These are phyloP conservation scores for Chiua virens DNA, from an alignment of 768 basidiomycete species.

Conservation along the genomic window DNA sequence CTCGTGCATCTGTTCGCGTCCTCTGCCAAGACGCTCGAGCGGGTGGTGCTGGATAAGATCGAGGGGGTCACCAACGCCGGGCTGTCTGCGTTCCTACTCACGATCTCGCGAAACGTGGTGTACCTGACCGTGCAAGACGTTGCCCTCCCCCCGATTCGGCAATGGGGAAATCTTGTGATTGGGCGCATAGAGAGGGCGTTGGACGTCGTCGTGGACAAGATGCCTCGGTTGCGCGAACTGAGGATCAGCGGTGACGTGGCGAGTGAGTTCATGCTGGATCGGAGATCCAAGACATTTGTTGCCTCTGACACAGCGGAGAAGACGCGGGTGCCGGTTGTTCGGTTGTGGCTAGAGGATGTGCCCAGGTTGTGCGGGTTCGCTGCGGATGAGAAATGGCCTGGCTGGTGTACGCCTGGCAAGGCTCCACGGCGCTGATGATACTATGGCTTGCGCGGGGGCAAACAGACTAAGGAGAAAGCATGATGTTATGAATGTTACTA, in stretches of 20 bases:
- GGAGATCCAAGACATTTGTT: slow-evolving; percentile 19
- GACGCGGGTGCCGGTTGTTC: slow-evolving; percentile 11
- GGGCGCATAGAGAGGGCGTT: slow-evolving; percentile 20
- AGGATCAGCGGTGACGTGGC: slow-evolving; percentile 23
- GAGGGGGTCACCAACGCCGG: slow-evolving; percentile 21
- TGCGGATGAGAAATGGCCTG: slow-evolving; percentile 22
- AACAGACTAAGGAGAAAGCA: too few relatives aligned
- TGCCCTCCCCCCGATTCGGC: slow-evolving; percentile 16
- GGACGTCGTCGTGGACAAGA: slow-evolving; percentile 18
- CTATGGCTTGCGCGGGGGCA: neutral
- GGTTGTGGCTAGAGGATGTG: slow-evolving; percentile 20
- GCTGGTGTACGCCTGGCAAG: slow-evolving; percentile 18
- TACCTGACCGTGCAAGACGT: slow-evolving; percentile 18
- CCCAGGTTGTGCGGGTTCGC: slow-evolving; percentile 21
- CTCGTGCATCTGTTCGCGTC: slow-evolving; percentile 14
- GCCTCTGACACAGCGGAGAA: neutral
- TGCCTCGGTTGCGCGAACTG: slow-evolving; percentile 15
- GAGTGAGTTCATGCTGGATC: slow-evolving; percentile 24
- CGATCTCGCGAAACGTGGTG: slow-evolving; percentile 9
- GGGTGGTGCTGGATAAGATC: slow-evolving; percentile 15
- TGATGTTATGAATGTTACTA: neutral
- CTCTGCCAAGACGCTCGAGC: slow-evolving; percentile 15
- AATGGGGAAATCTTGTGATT: slow-evolving; percentile 18
- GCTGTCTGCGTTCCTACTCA: slow-evolving; percentile 12
- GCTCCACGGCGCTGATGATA: neutral